Conservation (phyloP, 2,329 filamentous ascomycete genomes). For the Diaporthe helianthi region DNA sequence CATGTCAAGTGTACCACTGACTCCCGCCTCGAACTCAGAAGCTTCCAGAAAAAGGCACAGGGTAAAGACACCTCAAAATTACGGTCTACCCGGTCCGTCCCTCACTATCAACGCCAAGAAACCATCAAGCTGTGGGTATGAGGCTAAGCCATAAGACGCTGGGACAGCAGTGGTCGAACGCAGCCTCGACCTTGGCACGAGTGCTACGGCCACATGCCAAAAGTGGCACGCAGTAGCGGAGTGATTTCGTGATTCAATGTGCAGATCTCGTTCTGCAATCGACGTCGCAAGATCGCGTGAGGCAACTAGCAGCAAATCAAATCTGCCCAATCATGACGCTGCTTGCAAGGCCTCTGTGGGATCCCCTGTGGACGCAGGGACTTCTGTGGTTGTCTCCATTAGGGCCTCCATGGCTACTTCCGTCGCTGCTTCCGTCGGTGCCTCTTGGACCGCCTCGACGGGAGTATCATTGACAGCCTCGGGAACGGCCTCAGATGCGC, state of each 20-base stretch:
- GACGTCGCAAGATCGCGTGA: not conserved
- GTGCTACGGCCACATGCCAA: not conserved
- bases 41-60: not conserved
- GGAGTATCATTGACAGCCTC: not conserved
- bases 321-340: not conserved
- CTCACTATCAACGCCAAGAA: conserved; percentile 22
- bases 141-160: not conserved
- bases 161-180: not conserved
- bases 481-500: not conserved
- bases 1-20: conserved; percentile 25
- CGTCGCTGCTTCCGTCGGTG: not conserved
- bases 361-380: conserved; percentile 7
- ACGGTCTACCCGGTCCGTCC: conserved; percentile 6
- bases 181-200: not conserved
- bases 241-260: conserved; percentile 5
- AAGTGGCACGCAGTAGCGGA: not conserved
- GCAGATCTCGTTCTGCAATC: conserved; percentile 6
- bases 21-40: conserved; percentile 30
- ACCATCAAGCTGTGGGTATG: conserved; percentile 6
- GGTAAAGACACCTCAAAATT: conserved; percentile 16
- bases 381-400: conserved; percentile 13
- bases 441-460: conserved; percentile 9
- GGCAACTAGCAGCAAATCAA: not conserved
- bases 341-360: conserved; percentile 10
- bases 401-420: not conserved